Evolutionary conservation across 129 eudicot genomes (phyloP), one percentile per base, ranked within the genome.

Genomic region (Heracleum sosnowskyi): DNA sequence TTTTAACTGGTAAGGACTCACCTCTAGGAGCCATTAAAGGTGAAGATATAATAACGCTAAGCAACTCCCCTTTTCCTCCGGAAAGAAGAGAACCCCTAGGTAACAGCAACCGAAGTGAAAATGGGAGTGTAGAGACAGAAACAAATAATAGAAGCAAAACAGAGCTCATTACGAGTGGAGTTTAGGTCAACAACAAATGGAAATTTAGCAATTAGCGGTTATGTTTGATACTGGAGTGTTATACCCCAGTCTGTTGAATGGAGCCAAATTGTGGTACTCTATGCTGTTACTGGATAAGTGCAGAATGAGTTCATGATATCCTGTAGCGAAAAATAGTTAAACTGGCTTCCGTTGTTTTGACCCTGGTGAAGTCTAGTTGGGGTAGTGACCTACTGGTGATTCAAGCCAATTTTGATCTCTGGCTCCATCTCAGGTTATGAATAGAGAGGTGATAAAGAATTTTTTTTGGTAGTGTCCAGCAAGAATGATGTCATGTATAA

Each of bases 51-150:
- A 78, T 87, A 34, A 68, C 47, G 55, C 81, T 95, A 78, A 82
- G 81, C 66, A 95, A 95, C 72, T 74, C 89, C 33, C 86, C 88
- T 3, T 81, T 92, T 41, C 90, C 91, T 77, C 74, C 60, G 35
- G 84, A 69, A 42, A 77, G 92, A 47, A 81, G 49, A 78, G 80
- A 80, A 46, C 69, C 87, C 75, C 49, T 34, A 39, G 73, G 53
- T 77, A 79, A 85, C 68, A 80, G 51, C 47, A 83, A 73, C 75
- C 77, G 70, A 79, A 83, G 77, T 36, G 63, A 85, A 69, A 79
- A 87, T 75, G 83, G 86, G 13, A 75, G 55, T 20, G 29, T 68
- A 24, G 79, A 82, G 17, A 51, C 44, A 4, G 84, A 83, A 36
- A 55, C 80, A 72, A 72, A 33, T n/a, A 45, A 75, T 64, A 76